Evolutionary conservation across 208 protist genomes (phyloP).

Genomic region (Histomonas meleagridis): DNA sequence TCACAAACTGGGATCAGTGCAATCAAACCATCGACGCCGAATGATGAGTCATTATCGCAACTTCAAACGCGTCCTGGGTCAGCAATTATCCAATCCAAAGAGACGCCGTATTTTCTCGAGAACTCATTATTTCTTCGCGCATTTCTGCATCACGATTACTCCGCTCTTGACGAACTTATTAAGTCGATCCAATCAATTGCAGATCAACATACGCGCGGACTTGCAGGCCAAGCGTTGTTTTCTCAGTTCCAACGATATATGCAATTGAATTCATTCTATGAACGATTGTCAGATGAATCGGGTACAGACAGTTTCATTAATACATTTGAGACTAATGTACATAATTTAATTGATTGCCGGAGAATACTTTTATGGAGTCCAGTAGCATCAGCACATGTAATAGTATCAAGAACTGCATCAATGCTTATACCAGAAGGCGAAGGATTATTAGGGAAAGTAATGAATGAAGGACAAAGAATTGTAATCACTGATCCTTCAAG

Average conservation of each 20-base stretch:
- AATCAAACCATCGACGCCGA: neutral
- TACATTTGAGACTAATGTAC: neutral
- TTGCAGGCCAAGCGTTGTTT: neutral
- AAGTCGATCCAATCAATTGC: neutral
- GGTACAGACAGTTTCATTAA: conserved; percentile 2
- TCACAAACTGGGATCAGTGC: neutral
- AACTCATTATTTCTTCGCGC: conserved; percentile 11
- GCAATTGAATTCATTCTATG: neutral
- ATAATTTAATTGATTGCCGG: neutral
- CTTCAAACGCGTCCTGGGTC: neutral
- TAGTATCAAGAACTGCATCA: neutral
- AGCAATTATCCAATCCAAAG: neutral
- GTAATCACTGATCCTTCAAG: neutral
- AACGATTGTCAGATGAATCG: neutral
- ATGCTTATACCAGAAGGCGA: neutral
- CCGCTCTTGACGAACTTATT: neutral
- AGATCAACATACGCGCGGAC: neutral
- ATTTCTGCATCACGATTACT: neutral
- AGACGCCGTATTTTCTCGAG: conserved; percentile 15
- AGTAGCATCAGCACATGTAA: neutral
- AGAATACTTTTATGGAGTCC: neutral
- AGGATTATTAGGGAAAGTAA: neutral
- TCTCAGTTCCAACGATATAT: neutral
- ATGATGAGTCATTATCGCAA: neutral
- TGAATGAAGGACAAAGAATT: neutral